These are phyloP conservation scores for Venturia asperata DNA, from an alignment of 2,329 filamentous ascomycete species.

Conservation along the genomic window DNA sequence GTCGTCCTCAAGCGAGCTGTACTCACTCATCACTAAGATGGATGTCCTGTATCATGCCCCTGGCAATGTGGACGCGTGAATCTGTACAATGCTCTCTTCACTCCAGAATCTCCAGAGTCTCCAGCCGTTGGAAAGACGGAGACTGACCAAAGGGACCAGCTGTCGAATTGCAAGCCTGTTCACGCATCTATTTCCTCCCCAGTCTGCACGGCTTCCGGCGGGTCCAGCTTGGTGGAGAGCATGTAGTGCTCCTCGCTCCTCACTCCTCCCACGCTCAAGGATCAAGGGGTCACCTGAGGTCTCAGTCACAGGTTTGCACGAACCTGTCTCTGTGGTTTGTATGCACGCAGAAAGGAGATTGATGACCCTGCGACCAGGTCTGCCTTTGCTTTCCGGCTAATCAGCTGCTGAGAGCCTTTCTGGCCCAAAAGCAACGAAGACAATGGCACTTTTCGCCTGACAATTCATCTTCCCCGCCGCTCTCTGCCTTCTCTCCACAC, in stretches of 20 bases:
- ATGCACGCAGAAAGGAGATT: conserved; percentile 11
- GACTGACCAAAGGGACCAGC: background rate
- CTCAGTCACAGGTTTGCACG: conserved; percentile 8
- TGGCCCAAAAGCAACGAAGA: background rate
- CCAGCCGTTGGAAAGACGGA: background rate
- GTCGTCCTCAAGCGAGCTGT: conserved; percentile 5
- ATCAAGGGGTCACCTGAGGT: conserved; percentile 3
- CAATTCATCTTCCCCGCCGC: background rate
- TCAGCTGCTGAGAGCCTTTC: background rate
- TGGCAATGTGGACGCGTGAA: background rate
- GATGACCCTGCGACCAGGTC: background rate
- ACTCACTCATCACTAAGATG: background rate
- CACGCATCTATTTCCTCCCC: background rate
- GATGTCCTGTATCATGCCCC: background rate
- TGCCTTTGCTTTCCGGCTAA: background rate
- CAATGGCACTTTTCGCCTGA: background rate
- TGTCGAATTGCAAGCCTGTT: background rate
- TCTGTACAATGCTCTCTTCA: background rate
- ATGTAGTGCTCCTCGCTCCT: background rate
- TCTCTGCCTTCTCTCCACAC: background rate
- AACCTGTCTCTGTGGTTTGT: conserved; percentile 10
- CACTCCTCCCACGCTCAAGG: background rate
- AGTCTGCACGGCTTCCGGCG: background rate
- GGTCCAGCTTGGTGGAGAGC: background rate
- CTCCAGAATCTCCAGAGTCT: no score